A percentile compares a stretch with the other conserved stretches of the same genome.
Conservation (phyloP, 1,284 basidiomycete genomes). For the Trametes pubescens region DNA sequence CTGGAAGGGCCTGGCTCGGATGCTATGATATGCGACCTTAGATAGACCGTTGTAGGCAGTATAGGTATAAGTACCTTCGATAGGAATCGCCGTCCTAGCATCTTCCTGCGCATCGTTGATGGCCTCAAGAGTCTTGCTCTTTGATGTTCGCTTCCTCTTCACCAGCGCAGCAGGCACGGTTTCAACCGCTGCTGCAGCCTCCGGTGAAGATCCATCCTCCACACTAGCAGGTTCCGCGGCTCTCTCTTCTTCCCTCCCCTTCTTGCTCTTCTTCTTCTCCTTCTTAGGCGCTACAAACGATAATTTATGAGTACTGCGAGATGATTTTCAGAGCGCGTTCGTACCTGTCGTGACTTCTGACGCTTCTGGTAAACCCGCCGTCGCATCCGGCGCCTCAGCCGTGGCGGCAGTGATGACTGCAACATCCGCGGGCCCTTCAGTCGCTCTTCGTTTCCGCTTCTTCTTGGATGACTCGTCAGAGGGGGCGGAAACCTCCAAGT, state of each 20-base stretch:
- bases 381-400: neutral
- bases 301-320: neutral
- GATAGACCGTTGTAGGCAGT: neutral
- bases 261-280: conserved; percentile 10
- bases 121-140: neutral
- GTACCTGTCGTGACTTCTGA: neutral
- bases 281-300: neutral
- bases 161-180: neutral
- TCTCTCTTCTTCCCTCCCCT: neutral
- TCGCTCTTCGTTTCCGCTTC: conserved; percentile 17
- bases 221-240: neutral
- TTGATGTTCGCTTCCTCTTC: conserved; percentile 4
- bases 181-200: neutral
- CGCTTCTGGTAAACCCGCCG: neutral
- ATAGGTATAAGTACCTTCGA: neutral
- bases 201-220: neutral
- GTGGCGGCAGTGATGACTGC: neutral
- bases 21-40: neutral
- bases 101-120: neutral
- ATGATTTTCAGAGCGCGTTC: too few relatives aligned
- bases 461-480: conserved; percentile 7
- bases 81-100: too few relatives aligned
- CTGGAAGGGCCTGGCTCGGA: neutral
- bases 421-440: neutral
- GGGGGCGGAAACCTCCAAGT: neutral